Conservation (phyloP, 495 filamentous ascomycete genomes). For the Immersiella caudata region DNA sequence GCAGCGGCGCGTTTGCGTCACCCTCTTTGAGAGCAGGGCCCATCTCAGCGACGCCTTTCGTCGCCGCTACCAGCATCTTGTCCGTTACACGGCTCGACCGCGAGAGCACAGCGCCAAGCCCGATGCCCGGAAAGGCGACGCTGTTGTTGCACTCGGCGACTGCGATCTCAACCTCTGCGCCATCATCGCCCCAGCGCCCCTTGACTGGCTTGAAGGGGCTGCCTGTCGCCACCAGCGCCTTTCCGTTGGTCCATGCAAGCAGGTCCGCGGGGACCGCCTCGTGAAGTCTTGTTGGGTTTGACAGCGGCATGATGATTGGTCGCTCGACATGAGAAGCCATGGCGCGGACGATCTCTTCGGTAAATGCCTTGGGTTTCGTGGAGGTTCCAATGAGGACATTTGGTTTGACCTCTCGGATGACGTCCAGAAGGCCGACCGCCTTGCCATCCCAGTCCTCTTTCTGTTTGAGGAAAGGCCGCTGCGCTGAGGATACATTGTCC, state of each 20-base stretch:
- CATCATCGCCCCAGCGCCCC: conserved; percentile 57
- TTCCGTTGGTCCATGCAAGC: conserved; percentile 74
- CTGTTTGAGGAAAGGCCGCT: conserved; percentile 66
- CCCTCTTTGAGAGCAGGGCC: conserved; percentile 61
- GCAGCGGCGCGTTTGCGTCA: conserved; percentile 53
- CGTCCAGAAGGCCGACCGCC: conserved; percentile 61
- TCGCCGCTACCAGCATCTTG: conserved; percentile 81
- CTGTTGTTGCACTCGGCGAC: conserved; percentile 92
- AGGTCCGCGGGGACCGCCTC: conserved; percentile 82
- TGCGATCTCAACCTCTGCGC: conserved; percentile 59
- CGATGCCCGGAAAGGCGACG: conserved; percentile 84
- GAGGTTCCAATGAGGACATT: conserved; percentile 85
- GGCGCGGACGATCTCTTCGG: conserved; percentile 68
- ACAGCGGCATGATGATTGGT: conserved; percentile 82
- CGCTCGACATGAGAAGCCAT: conserved; percentile 79
- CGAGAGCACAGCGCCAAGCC: conserved; percentile 74
- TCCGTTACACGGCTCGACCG: conserved; percentile 66
- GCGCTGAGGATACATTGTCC: conserved; percentile 60
- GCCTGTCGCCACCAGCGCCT: conserved; percentile 81
- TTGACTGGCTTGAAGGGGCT: conserved; percentile 80
- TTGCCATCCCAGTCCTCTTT: conserved; percentile 65
- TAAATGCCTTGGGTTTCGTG: conserved; percentile 79
- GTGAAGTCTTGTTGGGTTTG: conserved; percentile 83
- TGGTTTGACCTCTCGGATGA: conserved; percentile 73
- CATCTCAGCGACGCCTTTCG: conserved; percentile 68